Percentiles rank a stretch among this genome's conserved stretches.
phyloP scores from a whole-genome alignment of 345 rosid genomes.

The Acer saccharum region DNA sequence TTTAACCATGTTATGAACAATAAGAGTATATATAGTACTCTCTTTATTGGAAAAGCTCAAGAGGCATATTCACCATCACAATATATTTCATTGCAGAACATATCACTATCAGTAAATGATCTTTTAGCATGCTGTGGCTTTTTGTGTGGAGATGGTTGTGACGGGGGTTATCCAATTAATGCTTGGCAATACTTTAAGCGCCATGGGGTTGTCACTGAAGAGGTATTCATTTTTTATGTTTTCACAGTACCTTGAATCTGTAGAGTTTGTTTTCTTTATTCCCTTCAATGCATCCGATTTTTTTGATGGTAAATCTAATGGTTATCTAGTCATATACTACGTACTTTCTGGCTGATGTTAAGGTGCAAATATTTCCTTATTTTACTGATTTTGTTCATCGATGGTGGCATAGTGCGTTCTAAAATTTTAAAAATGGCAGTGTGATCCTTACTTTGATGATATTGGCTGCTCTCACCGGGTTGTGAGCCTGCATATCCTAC shows the following conservation, averaged over 20 bases:
- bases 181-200: constrained; percentile 85
- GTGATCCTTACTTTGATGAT: constrained; percentile 89
- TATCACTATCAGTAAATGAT: constrained; percentile 85
- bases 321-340: not conserved
- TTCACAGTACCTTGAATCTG: not conserved
- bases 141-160: constrained; percentile 88
- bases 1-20: constrained; percentile 4
- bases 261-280: not conserved
- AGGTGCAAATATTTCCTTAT: not conserved
- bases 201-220: constrained; percentile 89
- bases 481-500: constrained; percentile 90
- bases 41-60: not conserved
- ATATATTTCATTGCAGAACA: constrained; percentile 54
- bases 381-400: constrained; percentile 6
- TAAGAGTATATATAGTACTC: not conserved
- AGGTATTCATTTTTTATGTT: constrained; percentile 45
- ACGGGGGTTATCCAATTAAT: constrained; percentile 79
- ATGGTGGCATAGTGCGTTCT: not conserved
- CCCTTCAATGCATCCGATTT: not conserved
- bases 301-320: not conserved
- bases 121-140: constrained; percentile 96
- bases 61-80: not conserved
- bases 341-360: not conserved
- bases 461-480: constrained; percentile 94
- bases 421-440: constrained; percentile 41